Evolutionary conservation across 2,329 filamentous ascomycete genomes (phyloP), one percentile per base, ranked within the genome.

Genomic region (Chrysoporthe deuterocubensis): DNA sequence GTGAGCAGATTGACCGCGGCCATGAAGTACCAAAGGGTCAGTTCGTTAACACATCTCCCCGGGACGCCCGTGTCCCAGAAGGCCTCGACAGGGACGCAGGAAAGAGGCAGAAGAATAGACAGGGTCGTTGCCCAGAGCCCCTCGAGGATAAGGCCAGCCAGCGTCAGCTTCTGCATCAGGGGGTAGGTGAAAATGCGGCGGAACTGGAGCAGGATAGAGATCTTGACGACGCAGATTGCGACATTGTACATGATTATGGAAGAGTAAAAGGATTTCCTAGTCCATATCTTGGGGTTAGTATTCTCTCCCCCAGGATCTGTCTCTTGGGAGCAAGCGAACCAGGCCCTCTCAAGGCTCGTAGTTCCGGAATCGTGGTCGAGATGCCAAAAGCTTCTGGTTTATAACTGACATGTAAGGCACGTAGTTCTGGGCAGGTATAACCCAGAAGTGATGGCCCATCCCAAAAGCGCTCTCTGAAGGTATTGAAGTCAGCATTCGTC

Each of bases 171-270:
- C 50, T 73, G 73, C 59, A 76, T 76, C n/a, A 60, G 48, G 0
- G 54, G 43, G 16, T 69, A 69, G 14, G 72, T 67, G 63, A 79
- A 79, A 21, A 79, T 75, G 18, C 78, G 75, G 2, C 77, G 73
- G 74, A 79, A 79, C 67, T 79, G 77, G 9, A 79, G 69, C 8
- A 79, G 68, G 65, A 79, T 78, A 21, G 77, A 77, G 13, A 76
- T 70, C 67, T 79, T 79, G 68, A 77, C 75, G 8, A 75, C 60
- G 61, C 71, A 71, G 14, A 77, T 72, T 9, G 71, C 72, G 26
- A 74, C 60, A 62, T 77, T 77, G 71, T 78, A 79, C n/a, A 75
- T 57, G 50, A 78, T 65, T 37, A 79, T 75, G 18, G 73, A 72
- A 43, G 69, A 37, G 67, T 74, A 79, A n/a, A 79, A 75, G 0